Evolutionary conservation across 2,329 filamentous ascomycete genomes (phyloP).

Genomic region (Colletotrichum limetticola): DNA sequence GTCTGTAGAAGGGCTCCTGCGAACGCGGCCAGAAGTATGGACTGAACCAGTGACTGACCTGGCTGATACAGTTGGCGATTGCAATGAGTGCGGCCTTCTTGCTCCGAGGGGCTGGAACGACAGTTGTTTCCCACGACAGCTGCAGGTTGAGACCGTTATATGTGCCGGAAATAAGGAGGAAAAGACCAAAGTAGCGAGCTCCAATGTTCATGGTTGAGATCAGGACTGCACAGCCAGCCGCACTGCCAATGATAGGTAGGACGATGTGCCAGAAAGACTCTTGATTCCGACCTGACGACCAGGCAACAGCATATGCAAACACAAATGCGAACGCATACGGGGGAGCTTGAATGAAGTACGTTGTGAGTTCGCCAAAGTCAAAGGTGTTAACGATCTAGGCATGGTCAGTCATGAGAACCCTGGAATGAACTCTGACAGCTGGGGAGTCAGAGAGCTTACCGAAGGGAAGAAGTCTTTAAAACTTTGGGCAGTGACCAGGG

Average conservation of each 20-base stretch:
- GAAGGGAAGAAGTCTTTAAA: constrained; percentile 56
- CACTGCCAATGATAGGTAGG: constrained; percentile 44
- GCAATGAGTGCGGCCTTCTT: constrained; percentile 53
- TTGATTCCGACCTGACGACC: constrained; percentile 47
- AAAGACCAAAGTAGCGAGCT: constrained; percentile 54
- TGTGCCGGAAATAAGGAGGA: constrained; percentile 50
- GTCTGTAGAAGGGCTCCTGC: constrained; percentile 41
- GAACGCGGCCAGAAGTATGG: constrained; percentile 47
- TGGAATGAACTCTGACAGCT: no score
- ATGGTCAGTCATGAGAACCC: no score
- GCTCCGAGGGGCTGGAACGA: constrained; percentile 49
- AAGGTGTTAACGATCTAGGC: constrained; percentile 42
- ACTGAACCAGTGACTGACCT: constrained; percentile 51
- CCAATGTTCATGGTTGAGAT: constrained; percentile 51
- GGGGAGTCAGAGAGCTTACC: constrained; percentile 28
- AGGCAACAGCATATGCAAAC: constrained; percentile 47
- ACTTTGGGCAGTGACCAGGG: constrained; percentile 54
- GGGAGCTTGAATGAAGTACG: constrained; percentile 52
- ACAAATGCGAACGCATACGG: constrained; percentile 53
- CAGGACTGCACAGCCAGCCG: constrained; percentile 51
- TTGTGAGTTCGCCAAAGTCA: constrained; percentile 41
- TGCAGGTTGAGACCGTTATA: constrained; percentile 52
- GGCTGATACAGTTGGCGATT: constrained; percentile 51
- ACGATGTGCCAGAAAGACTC: constrained; percentile 53
- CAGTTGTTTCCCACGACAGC: constrained; percentile 51